Evolutionary conservation across 305 asterid genomes (phyloP).

Genomic region (Fraxinus latifolia): DNA sequence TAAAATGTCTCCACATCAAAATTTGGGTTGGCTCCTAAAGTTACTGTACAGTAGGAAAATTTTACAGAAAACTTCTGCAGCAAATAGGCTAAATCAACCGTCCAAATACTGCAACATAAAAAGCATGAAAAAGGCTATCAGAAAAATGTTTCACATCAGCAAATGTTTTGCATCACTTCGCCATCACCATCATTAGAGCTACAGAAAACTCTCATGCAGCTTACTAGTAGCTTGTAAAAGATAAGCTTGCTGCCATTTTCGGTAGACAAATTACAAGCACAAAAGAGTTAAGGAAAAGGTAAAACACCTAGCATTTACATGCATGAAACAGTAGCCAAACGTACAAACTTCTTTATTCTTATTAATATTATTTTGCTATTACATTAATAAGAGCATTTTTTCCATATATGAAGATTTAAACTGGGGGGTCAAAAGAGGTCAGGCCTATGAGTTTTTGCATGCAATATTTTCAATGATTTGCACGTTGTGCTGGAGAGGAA

Average conservation of each 20-base stretch:
- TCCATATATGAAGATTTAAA: not conserved
- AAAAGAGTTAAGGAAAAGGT: not conserved
- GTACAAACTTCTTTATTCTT: not conserved
- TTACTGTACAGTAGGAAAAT: conserved; percentile 86
- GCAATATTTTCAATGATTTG: not conserved
- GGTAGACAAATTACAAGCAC: conserved; percentile 3
- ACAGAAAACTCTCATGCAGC: conserved; percentile 14
- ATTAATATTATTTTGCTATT: not conserved
- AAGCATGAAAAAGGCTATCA: conserved; percentile 27
- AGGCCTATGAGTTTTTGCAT: not conserved
- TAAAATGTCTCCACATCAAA: conserved; percentile 84
- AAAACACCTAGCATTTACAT: not conserved
- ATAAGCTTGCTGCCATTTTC: not conserved
- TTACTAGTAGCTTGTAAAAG: not conserved
- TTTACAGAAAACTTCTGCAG: conserved; percentile 76
- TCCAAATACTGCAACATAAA: conserved; percentile 78
- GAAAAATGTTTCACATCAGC: conserved; percentile 12
- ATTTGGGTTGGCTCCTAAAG: conserved; percentile 92
- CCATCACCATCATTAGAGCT: conserved; percentile 6
- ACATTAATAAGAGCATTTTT: not conserved
- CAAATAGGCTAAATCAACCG: conserved; percentile 95
- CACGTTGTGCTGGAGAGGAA: not conserved
- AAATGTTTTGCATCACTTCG: conserved; percentile 15
- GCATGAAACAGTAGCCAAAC: not conserved
- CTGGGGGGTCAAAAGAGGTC: not conserved